Base-by-base conservation (phyloP, 2,329 filamentous ascomycete genomes). In the Colletotrichum navitas region DNA sequence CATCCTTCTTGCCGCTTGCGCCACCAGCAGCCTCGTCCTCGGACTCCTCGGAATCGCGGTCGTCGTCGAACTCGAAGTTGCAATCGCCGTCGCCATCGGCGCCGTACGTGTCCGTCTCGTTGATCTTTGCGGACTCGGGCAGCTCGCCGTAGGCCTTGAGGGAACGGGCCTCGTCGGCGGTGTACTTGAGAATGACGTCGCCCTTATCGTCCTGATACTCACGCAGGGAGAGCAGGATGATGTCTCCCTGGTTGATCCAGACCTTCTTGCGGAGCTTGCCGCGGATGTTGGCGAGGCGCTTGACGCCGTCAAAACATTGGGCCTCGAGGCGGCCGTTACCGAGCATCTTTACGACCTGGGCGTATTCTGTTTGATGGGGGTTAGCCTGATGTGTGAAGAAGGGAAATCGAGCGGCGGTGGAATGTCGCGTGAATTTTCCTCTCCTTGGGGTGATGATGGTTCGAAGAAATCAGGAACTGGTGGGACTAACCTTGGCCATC, bases 201-300 rank as follows among this genome's bases (percentile, higher is more conserved):
- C 95, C 95, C 86, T 97, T 97, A 85, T 95, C 93, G 84, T 96
- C 94, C 82, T 97, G 94, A 86, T 97, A 97, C 83, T 97, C 94
- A 77, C 94, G 93, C 73, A 97, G 91, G 45, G 92, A 95, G 73
- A 95, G 87, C 56, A 95, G 90, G 82, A 95, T 95, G 82, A 97
- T 97, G 82, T 97, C 94, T 80, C 94, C 94, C 86, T 97, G 94
- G 89, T 97, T 98, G 89, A 98, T 98, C 94, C 94, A 98, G 84
- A 98, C 96, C 90, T 99, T 99, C 90, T 99, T 99, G 80, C 96
- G 92, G 79, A 99, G 93, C 86, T 99, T 98, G 85, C 95, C 95
- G 75, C 95, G 94, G 74, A 83, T 84, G 73, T 82, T 81, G 74
- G 92, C 93, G 51, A 83, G 89, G 73, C 94, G 91, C 83, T 94